Base-by-base conservation (phyloP, 2,329 filamentous ascomycete genomes). In the Zasmidium angulare region DNA sequence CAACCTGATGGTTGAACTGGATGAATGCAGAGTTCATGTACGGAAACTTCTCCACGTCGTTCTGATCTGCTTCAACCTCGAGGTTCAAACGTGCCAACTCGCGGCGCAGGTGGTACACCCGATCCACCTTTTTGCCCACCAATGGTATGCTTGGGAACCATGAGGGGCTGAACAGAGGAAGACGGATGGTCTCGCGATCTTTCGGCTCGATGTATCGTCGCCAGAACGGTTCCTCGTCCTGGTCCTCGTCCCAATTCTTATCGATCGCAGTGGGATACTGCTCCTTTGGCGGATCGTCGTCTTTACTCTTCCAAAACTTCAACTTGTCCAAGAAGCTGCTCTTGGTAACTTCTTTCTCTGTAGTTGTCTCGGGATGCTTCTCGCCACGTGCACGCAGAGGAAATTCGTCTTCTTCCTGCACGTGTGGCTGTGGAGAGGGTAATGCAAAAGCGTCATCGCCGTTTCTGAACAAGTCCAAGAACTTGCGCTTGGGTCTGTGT, bases 11-110 rank as follows among this genome's bases (percentile, higher is more conserved):
- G 71, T 99, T 96, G 82, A 99, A 99, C 72, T 99, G 95, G 62
- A 99, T 92, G 68, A 99, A 99, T 0, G 95, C 95, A 0, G 93
- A 96, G 69, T 90, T 96, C 92, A 97, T 96, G 50, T 93, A 78
- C 0, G 93, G 93, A 63, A 91, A 98, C 3, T 88, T 86, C 66
- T 97, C 93, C 0, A 90, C 89, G 51, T 95, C 82, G 55, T 88
- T 83, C 72, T 99, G 95, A 66, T 98, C 95, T 48, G 88, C 80
- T 67, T 97, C 93, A 55, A 99, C 97, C 72, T 98, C 93, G 54
- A 93, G 71, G 66, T 98, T 99, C 19, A 98, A 80, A 14, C 90
- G 86, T 19, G 95, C 93, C 24, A 99, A 76, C 73, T 98, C 89
- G 64, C 87, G 86, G 2, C 95, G 89, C 67, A 91, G 96, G 79